Evolutionary conservation across 805 yeast genomes (phyloP), one percentile per base, ranked within the genome.

Genomic region (Kazachstania psychrophila): DNA sequence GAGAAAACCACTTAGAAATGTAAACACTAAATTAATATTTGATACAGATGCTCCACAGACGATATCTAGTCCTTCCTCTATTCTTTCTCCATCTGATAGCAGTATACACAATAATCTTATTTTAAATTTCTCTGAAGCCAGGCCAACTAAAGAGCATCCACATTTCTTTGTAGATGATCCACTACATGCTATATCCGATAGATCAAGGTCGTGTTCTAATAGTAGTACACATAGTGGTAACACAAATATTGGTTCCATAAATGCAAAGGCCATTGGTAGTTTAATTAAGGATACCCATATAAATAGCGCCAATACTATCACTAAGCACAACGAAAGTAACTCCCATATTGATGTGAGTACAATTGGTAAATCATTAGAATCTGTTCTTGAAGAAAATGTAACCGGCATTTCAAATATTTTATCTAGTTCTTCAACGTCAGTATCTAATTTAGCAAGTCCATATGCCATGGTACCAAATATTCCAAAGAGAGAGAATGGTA

Each of bases 121-220:
- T 27, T 14, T 20, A 18, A 28, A 28, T 20, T 23, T 19, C 16
- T 23, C 24, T 11, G 30, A 36, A 24, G 7, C 7, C 10, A 30
- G 23, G 15, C 16, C 17, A 28, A 34, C 13, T 12, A 29, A 32
- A 13, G 77, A 79, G 41, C 92, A 81, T 58, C 87, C 92, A 0
- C 94, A 83, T 59, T 82, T 83, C 53, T 71, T 69, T 16, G 60
- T 45, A 7, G 55, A 50, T 31, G 51, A 52, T 34, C 39, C 42
- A 10, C 36, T 51, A 20, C 56, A 51, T 33, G 44, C 47, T 2
- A 49, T 49, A 7, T 16, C 44, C 12, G 43, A 39, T 26, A 49
- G 54, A 30, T 36, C 40, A 11, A 46, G 48, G 33, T 54, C 52
- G 15, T 41, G 43, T 41, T 52, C 47, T 10, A 45, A 35, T 24